phyloP scores from a whole-genome alignment of 2,329 filamentous ascomycete genomes.

The Colletotrichum limetticola region DNA sequence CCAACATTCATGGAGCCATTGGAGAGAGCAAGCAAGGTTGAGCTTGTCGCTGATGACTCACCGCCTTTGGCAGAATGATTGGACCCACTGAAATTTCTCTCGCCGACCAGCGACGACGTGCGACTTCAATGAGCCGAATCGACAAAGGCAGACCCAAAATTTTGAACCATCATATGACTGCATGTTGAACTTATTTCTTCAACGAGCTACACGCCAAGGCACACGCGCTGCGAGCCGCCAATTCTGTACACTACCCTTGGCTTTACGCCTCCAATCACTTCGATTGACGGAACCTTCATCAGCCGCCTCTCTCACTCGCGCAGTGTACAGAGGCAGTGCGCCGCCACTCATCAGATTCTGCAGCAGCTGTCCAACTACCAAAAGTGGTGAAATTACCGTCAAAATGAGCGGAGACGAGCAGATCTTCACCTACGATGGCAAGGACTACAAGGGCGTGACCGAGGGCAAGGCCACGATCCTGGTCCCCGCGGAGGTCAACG shows the following conservation, averaged over 20 bases:
- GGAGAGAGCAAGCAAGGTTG: not conserved
- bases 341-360: conserved; percentile 12
- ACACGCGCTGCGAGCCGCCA: conserved; percentile 21
- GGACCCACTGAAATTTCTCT: conserved; percentile 38
- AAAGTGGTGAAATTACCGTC: conserved; percentile 20
- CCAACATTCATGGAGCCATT: not conserved
- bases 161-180: conserved; percentile 5
- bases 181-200: conserved; percentile 20
- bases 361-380: not conserved
- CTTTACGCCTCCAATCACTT: not conserved
- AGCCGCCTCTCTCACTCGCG: not conserved
- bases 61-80: conserved; percentile 32
- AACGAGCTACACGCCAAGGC: conserved; percentile 15
- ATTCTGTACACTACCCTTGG: not conserved
- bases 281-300: not conserved
- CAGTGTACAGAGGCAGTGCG: not conserved
- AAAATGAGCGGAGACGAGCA: conserved; percentile 45
- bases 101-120: conserved; percentile 2
- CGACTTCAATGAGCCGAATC: conserved; percentile 4
- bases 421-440: conserved; percentile 53
- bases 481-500: conserved; percentile 56
- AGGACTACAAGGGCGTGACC: conserved; percentile 61
- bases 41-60: conserved; percentile 9
- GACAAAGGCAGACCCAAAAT: conserved; percentile 1
- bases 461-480: conserved; percentile 69